Percentiles rank a stretch among this genome's conserved stretches.
These are phyloP conservation scores for Massospora cicadina DNA, from an alignment of 371 early-diverging fungal species.

Conservation along the genomic window DNA sequence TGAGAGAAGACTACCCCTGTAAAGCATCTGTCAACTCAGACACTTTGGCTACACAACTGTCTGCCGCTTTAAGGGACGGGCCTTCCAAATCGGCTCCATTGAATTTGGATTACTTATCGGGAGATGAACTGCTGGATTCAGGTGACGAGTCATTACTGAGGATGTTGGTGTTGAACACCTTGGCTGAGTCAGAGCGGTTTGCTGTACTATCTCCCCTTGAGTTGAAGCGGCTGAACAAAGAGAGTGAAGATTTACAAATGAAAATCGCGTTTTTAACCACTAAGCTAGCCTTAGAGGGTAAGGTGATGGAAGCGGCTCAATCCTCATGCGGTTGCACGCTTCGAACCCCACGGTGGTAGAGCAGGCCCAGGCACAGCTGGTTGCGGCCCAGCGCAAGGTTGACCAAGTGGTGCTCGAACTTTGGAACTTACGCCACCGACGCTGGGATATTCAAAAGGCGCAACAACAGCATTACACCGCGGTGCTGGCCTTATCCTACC, in stretches of 20 bases:
- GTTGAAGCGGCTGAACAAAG: constrained; percentile 20
- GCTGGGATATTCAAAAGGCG: constrained; percentile 41
- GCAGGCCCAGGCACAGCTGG: constrained; percentile 29
- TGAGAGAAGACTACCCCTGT: background rate
- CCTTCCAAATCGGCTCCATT: background rate
- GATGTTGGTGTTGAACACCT: background rate
- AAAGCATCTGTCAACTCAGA: background rate
- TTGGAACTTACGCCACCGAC: constrained; percentile 32
- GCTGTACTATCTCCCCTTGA: constrained; percentile 6
- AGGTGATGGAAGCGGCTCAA: constrained; percentile 45
- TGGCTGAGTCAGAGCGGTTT: background rate
- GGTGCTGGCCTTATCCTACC: constrained; percentile 18
- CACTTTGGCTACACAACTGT: background rate
- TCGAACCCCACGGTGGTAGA: constrained; percentile 25
- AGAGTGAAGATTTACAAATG: constrained; percentile 12
- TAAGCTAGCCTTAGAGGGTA: constrained; percentile 36
- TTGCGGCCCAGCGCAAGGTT: constrained; percentile 39
- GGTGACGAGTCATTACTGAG: background rate
- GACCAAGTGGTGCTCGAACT: constrained; percentile 47
- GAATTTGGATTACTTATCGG: background rate
- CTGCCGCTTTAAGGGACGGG: background rate
- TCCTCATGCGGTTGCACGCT: constrained; percentile 29
- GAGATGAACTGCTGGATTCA: background rate
- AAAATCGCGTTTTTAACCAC: constrained; percentile 28
- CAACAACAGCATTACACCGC: constrained; percentile 51